Evolutionary conservation across 306 rosid genomes (phyloP).

Genomic region (Prunus padus): DNA sequence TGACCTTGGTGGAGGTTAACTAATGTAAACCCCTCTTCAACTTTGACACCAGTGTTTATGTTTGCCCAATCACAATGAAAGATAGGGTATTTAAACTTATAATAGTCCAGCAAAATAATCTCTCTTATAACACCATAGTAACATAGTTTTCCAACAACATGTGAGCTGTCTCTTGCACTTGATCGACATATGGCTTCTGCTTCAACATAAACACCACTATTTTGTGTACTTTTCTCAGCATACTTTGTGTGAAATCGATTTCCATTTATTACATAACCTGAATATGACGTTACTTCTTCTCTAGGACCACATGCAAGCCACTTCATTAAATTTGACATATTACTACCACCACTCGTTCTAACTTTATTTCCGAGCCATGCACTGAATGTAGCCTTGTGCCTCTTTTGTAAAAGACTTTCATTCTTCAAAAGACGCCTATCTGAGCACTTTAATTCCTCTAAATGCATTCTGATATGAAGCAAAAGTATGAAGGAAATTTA

Average conservation of each 20-base stretch:
- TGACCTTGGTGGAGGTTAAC: not conserved
- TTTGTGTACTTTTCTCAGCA: not conserved
- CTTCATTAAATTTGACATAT: not conserved
- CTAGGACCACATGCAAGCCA: not conserved
- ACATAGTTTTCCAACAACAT: not conserved
- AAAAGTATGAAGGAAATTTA: not conserved
- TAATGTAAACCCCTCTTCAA: not conserved
- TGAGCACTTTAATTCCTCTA: not conserved
- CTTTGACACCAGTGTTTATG: not conserved
- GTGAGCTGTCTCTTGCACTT: not conserved
- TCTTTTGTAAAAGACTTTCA: not conserved
- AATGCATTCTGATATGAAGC: not conserved
- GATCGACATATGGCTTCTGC: not conserved
- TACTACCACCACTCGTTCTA: not conserved
- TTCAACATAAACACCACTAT: not conserved
- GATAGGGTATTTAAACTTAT: not conserved
- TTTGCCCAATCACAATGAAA: constrained; percentile 9
- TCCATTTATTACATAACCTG: not conserved
- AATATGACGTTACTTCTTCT: not conserved
- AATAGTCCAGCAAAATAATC: not conserved
- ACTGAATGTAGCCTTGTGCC: not conserved
- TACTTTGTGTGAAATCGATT: not conserved
- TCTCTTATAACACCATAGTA: constrained; percentile 1
- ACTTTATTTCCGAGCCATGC: not conserved
- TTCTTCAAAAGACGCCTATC: not conserved